These are phyloP conservation scores for Polyplosphaeria fusca DNA, from an alignment of 495 filamentous ascomycete genomes.

Conservation along the genomic window DNA sequence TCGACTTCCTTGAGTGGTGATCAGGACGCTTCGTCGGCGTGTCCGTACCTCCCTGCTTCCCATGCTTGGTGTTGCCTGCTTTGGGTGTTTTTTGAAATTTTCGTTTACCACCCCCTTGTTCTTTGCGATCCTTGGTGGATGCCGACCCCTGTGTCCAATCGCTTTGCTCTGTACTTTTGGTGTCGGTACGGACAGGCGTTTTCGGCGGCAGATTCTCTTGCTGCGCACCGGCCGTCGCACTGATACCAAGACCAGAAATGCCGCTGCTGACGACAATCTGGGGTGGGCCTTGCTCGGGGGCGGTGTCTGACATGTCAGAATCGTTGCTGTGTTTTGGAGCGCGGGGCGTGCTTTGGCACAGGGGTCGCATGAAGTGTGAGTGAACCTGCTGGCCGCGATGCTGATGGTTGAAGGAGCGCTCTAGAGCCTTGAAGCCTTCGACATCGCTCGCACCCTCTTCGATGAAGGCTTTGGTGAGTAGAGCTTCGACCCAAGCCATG, in stretches of 20 bases:
- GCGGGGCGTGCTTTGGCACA: conserved; percentile 58
- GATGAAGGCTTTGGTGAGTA: conserved; percentile 64
- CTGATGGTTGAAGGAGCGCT: conserved; percentile 62
- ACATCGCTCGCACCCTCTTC: conserved; percentile 64
- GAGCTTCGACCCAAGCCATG: conserved; percentile 59
- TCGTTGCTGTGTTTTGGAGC: conserved; percentile 45
- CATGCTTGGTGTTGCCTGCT: conserved; percentile 3
- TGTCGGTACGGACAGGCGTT: conserved; percentile 16
- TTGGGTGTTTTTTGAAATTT: conserved; percentile 28
- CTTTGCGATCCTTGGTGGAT: conserved; percentile 13
- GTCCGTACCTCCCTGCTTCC: conserved; percentile 16
- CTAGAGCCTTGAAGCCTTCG: conserved; percentile 64
- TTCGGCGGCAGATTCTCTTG: conserved; percentile 17
- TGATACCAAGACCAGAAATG: conserved; percentile 18
- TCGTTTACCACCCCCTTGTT: conserved; percentile 11
- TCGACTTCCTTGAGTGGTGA: conserved; percentile 10
- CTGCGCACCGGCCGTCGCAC: conserved; percentile 7
- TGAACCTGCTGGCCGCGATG: conserved; percentile 61
- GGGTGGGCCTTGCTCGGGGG: conserved; percentile 36
- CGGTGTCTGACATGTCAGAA: conserved; percentile 33
- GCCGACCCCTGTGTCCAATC: conserved; percentile 17
- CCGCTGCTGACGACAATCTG: conserved; percentile 22
- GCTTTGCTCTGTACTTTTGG: conserved; percentile 21
- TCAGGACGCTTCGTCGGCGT: conserved; percentile 17
- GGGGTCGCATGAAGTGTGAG: conserved; percentile 64